phyloP scores from a whole-genome alignment of 495 filamentous ascomycete genomes.

The Amphirosellinia nigrospora region DNA sequence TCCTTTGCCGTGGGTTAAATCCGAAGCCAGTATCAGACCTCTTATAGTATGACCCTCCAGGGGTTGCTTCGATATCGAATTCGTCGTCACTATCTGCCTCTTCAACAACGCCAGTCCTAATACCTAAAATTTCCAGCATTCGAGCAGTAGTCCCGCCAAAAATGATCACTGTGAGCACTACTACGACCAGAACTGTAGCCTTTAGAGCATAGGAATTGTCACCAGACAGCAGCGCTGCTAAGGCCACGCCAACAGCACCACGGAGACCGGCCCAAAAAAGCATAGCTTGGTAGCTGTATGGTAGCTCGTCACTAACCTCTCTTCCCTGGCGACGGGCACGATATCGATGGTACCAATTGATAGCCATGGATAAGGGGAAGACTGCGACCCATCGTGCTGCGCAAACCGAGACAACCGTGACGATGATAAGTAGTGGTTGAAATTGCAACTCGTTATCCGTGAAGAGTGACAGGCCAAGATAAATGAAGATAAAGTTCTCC shows the following conservation, averaged over 20 bases:
- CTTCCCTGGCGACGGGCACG: constrained; percentile 78
- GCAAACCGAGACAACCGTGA: constrained; percentile 90
- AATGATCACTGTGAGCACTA: constrained; percentile 97
- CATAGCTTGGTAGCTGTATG: constrained; percentile 94
- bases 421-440: constrained; percentile 94
- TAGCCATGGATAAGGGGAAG: constrained; percentile 85
- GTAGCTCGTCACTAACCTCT: constrained; percentile 87
- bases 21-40: constrained; percentile 71
- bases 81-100: constrained; percentile 97
- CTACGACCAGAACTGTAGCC: constrained; percentile 94
- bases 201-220: constrained; percentile 78
- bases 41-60: constrained; percentile 76
- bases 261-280: constrained; percentile 97
- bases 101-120: constrained; percentile 93
- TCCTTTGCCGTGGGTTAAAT: constrained; percentile 68
- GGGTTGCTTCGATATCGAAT: constrained; percentile 91
- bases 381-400: constrained; percentile 89
- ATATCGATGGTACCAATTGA: constrained; percentile 94
- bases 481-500: constrained; percentile 99
- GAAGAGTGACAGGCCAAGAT: constrained; percentile 91
- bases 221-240: constrained; percentile 86
- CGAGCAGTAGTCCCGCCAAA: constrained; percentile 98
- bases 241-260: constrained; percentile 93
- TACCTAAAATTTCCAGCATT: constrained; percentile 95
- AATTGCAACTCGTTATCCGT: constrained; percentile 86